Conservation (phyloP, 352 stramenopile species). For the Elongisporangium undulatum region DNA sequence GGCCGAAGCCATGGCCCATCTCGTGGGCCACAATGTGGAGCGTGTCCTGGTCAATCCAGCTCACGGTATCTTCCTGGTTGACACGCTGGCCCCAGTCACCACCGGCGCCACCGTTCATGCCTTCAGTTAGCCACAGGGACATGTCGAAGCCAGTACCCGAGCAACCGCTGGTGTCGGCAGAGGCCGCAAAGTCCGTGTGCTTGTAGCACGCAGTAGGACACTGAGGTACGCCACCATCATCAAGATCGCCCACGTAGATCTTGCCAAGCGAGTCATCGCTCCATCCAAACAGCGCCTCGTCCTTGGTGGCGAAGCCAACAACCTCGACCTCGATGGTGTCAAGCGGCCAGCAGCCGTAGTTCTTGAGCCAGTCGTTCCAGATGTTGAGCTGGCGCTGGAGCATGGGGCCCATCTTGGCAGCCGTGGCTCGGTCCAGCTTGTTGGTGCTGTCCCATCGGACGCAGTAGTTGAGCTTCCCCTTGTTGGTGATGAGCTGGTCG, state of each 20-base stretch:
- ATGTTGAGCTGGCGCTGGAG: conserved; percentile 29
- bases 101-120: conserved; percentile 20
- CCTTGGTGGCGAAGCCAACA: conserved; percentile 29
- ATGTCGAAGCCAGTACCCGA: conserved; percentile 36
- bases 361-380: conserved; percentile 29
- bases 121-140: conserved; percentile 37
- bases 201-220: conserved; percentile 34
- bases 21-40: conserved; percentile 34
- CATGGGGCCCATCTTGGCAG: conserved; percentile 42
- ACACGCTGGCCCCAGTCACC: conserved; percentile 28
- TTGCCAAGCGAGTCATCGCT: conserved; percentile 29
- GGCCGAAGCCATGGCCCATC: conserved; percentile 22
- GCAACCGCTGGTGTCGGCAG: conserved; percentile 27
- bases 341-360: conserved; percentile 36
- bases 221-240: conserved; percentile 18
- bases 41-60: conserved; percentile 18
- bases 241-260: conserved; percentile 23
- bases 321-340: conserved; percentile 32
- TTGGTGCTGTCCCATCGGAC: conserved; percentile 48
- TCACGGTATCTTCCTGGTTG: conserved; percentile 26
- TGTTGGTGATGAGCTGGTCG: conserved; percentile 39
- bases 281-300: conserved; percentile 33
- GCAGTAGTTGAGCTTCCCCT: conserved; percentile 41
- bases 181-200: conserved; percentile 25
- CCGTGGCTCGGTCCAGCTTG: conserved; percentile 27